Evolutionary conservation across 1,284 basidiomycete species (phyloP).

Genomic region (Crucibulum cyathiforme): DNA sequence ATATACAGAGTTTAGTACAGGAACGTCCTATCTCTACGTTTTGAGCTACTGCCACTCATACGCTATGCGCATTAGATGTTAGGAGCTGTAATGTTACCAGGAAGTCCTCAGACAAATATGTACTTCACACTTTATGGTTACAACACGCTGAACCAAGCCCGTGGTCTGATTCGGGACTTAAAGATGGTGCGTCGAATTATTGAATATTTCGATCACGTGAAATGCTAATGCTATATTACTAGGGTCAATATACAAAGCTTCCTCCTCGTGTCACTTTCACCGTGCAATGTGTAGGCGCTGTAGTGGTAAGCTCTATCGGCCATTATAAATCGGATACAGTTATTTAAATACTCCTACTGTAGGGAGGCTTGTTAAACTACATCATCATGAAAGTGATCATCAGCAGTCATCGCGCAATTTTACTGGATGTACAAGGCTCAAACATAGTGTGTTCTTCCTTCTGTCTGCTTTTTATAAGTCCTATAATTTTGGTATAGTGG

Average conservation of each 20-base stretch:
- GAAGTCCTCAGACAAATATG: conserved; percentile 53
- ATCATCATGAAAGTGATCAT: conserved; percentile 60
- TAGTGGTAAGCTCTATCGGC: conserved; percentile 46
- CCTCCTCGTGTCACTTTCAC: conserved; percentile 67
- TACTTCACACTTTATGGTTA: conserved; percentile 57
- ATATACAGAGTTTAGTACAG: conserved; percentile 41
- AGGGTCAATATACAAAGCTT: conserved; percentile 69
- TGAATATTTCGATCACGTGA: neutral
- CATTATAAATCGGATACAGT: neutral
- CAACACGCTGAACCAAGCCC: conserved; percentile 52
- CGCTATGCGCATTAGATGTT: conserved; percentile 36
- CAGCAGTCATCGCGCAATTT: conserved; percentile 44
- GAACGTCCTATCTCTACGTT: conserved; percentile 24
- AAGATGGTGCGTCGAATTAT: conserved; percentile 45
- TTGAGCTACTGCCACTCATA: neutral
- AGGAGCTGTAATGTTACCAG: conserved; percentile 45
- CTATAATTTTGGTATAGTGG: conserved; percentile 36
- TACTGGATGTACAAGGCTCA: conserved; percentile 49
- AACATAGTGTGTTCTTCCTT: conserved; percentile 34
- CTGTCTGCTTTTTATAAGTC: neutral
- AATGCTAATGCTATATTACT: neutral
- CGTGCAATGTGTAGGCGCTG: conserved; percentile 60
- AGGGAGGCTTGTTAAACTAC: conserved; percentile 47
- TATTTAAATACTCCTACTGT: neutral
- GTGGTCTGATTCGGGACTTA: conserved; percentile 50